Evolutionary conservation across 208 protist species (phyloP).

Genomic region (Trypanosoma rangeli): DNA sequence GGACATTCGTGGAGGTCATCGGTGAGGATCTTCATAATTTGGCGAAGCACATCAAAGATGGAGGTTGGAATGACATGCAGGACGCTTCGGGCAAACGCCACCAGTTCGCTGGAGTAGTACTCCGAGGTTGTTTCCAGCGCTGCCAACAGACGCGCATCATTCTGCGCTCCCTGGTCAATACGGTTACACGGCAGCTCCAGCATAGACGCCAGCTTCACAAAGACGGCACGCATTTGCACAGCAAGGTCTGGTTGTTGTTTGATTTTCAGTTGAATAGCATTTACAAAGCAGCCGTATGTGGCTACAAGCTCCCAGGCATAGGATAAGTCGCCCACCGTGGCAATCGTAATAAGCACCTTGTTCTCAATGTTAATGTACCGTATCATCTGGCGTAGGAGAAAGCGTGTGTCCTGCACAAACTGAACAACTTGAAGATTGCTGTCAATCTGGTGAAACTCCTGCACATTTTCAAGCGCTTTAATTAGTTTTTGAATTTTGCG

Average conservation of each 20-base stretch:
- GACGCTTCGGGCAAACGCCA: constrained; percentile 92
- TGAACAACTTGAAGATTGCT: constrained; percentile 90
- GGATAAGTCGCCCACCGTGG: constrained; percentile 93
- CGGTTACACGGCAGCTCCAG: constrained; percentile 95
- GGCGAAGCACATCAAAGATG: constrained; percentile 95
- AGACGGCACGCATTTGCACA: constrained; percentile 95
- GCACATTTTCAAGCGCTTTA: constrained; percentile 95
- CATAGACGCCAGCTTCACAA: constrained; percentile 96
- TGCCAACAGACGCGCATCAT: constrained; percentile 47
- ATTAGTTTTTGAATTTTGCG: constrained; percentile 96
- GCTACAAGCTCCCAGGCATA: constrained; percentile 96
- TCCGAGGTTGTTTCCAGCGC: constrained; percentile 91
- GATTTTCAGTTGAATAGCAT: constrained; percentile 94
- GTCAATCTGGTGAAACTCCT: constrained; percentile 95
- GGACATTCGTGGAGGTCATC: constrained; percentile 73
- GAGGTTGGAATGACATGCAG: constrained; percentile 96
- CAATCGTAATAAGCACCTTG: constrained; percentile 84
- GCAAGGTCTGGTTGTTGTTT: constrained; percentile 88
- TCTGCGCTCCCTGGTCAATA: constrained; percentile 86
- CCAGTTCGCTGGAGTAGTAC: constrained; percentile 93
- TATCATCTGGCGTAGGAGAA: constrained; percentile 93
- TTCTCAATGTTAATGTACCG: constrained; percentile 94
- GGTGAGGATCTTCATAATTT: constrained; percentile 94
- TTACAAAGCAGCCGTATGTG: constrained; percentile 80
- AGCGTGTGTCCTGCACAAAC: constrained; percentile 90